Evolutionary conservation across 345 rosid genomes (phyloP).

Genomic region (Alliaria petiolata): DNA sequence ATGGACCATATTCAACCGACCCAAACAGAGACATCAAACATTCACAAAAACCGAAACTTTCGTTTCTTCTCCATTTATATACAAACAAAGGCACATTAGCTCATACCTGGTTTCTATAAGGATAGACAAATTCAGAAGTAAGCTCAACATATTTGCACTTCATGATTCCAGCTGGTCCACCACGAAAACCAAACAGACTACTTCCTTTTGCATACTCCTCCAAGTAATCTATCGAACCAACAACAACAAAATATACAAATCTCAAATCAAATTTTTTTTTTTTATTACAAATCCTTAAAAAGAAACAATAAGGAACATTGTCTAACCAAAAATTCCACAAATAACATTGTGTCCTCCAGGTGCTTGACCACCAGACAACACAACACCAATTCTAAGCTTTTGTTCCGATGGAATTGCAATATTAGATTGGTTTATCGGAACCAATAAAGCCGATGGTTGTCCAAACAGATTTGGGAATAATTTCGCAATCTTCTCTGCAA

Average conservation of each 20-base stretch:
- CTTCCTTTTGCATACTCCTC: constrained; percentile 75
- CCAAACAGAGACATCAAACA: too few species aligned
- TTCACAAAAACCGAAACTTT: background rate
- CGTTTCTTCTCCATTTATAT: background rate
- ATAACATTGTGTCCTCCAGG: constrained; percentile 99
- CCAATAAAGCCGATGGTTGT: constrained; percentile 74
- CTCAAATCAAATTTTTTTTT: background rate
- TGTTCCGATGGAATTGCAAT: constrained; percentile 23
- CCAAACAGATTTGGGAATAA: constrained; percentile 78
- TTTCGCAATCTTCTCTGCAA: constrained; percentile 75
- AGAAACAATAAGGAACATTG: background rate
- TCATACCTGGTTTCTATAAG: constrained; percentile 87
- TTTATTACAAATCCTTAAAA: background rate
- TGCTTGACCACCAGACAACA: constrained; percentile 97
- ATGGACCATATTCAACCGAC: background rate
- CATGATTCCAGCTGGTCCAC: constrained; percentile 99
- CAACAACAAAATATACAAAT: too few species aligned
- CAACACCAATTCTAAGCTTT: constrained; percentile 84
- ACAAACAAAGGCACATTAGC: background rate
- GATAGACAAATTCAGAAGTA: constrained; percentile 62
- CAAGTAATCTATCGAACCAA: constrained; percentile 65
- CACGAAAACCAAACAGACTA: constrained; percentile 72
- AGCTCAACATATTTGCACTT: constrained; percentile 73
- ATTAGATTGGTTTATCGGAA: constrained; percentile 37
- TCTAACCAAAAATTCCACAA: constrained; percentile 78